Evolutionary conservation across 495 filamentous ascomycete genomes (phyloP), one percentile per base, ranked within the genome.

Genomic region (Geopyxis carbonaria): DNA sequence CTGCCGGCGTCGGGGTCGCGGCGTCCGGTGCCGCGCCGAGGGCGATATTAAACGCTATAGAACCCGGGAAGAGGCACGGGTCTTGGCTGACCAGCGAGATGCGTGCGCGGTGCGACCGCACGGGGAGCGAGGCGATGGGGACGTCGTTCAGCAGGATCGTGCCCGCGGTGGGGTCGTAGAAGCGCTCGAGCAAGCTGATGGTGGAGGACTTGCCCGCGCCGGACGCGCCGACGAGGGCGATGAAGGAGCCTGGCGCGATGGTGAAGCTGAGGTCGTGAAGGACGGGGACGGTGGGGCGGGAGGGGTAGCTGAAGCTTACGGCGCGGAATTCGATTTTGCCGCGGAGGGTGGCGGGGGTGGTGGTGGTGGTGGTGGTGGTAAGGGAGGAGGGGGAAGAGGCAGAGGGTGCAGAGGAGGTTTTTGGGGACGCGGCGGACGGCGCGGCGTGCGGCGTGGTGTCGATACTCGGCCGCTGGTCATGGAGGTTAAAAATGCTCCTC

Each of bases 171-270:
- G 66, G 62, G 10, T 48, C 50, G 45, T 70, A 71, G 42, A 68
- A 65, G 1, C 67, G 55, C 34, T 69, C 61, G 2, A 72, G 45
- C 6, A 72, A 56, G 0, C 54, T 45, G 29, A 71, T 52, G 16
- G 63, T 60, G 0, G 62, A 66, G 0, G 61, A 62, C 38, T 78
- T 78, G 3, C 74, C 73, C 0, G 67, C 65, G 0, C 74, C 74
- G 2, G 66, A 70, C 0, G 67, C 57, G 2, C 73, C 74, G 3
- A 78, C 72, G 0, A 78, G 47, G 0, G 70, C 74, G 4, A 66
- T 64, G 10, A 66, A 69, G 32, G 72, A 65, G 0, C 64, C 61
- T 10, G 50, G 40, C 21, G 51, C 37, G 38, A 73, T 61, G 0
- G 32, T 48, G 5, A 64, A 47, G 33, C 52, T 63, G 8, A 73